A percentile compares a stretch with the other conserved stretches of the same genome.
Conservation (phyloP, 1,284 basidiomycete species). For the Lentinula novae-zelandiae region DNA sequence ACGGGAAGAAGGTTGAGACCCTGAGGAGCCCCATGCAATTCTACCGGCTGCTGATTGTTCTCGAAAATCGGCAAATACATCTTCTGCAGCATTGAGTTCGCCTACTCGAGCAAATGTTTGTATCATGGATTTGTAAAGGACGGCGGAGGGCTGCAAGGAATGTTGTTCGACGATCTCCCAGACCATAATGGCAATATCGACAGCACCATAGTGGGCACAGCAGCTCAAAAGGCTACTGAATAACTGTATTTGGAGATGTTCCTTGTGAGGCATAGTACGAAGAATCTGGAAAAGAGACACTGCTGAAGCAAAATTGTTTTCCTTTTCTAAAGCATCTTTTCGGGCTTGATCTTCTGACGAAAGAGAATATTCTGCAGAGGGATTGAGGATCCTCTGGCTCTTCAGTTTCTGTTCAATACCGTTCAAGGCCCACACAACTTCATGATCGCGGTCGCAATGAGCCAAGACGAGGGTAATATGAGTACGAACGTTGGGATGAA, state of each 20-base stretch:
- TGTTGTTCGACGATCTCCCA: constrained; percentile 65
- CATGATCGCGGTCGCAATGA: constrained; percentile 71
- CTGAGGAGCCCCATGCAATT: constrained; percentile 25
- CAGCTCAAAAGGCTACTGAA: constrained; percentile 65
- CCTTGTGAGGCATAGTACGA: constrained; percentile 32
- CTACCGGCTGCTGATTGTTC: constrained; percentile 34
- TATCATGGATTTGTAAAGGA: constrained; percentile 60
- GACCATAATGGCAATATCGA: constrained; percentile 64
- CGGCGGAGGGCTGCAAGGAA: constrained; percentile 33
- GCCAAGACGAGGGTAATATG: constrained; percentile 70
- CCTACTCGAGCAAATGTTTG: constrained; percentile 41
- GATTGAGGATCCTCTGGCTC: constrained; percentile 23
- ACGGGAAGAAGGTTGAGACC: constrained; percentile 16
- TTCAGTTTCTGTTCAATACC: constrained; percentile 40
- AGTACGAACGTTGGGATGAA: constrained; percentile 67
- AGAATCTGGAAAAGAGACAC: constrained; percentile 70
- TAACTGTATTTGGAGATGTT: constrained; percentile 34
- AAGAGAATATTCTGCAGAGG: constrained; percentile 15
- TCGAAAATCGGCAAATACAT: constrained; percentile 67
- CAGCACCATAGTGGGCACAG: constrained; percentile 56
- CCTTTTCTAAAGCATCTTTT: constrained; percentile 43
- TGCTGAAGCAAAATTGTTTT: constrained; percentile 72
- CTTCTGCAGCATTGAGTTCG: constrained; percentile 50
- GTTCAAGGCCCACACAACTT: constrained; percentile 49
- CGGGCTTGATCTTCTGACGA: constrained; percentile 31